Base-by-base conservation (phyloP, 2,329 filamentous ascomycete species). In the Setomelanomma holmii region DNA sequence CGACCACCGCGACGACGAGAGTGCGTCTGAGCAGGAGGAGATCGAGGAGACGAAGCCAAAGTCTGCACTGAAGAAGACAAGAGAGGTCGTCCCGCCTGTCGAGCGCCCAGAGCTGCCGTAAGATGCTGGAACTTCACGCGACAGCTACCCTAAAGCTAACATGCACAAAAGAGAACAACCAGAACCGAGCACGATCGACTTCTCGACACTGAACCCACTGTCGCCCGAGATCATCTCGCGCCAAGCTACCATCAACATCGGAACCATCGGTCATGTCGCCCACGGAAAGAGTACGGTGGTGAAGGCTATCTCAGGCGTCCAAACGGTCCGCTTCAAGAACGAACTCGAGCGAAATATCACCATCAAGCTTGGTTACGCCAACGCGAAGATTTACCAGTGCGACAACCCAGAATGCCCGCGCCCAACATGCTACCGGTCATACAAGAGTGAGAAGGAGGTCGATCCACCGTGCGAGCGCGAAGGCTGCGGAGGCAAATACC, bases 291-390 rank as follows among this genome's bases (percentile, higher is more conserved):
- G 91, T 56, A 99, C 95, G 19, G 95, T 99, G 44, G 95, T 99
- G 69, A 99, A 99, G 84, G 95, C 95, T 69, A 98, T 99, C 70
- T 98, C 95, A 1, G 95, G 95, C 58, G 95, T 99, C 60, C 95
- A 99, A 84, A 99, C 95, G 16, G 95, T 99, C 73, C 87, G 95
- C 67, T 99, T 99, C 85, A 99, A 99, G 89, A 99, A 98, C 82
- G 95, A 99, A 81, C 82, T 97, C 80, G 96, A 98, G 81, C 86
- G 95, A 73, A 99, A 99, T 79, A 99, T 99, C 73, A 99, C 95
- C 71, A 99, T 99, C 84, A 99, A 99, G 87, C 86, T 99, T 70
- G 95, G 95, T 76, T 99, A 99, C 78, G 95, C 95, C 76, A 99
- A 99, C 78, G 95, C 95, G 69, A 98, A 99, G 81, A 93, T 99